Percentiles rank a stretch among this genome's conserved stretches.
These are phyloP conservation scores for Macrolepiota albuminosa DNA, from an alignment of 768 basidiomycete genomes.

Conservation along the genomic window DNA sequence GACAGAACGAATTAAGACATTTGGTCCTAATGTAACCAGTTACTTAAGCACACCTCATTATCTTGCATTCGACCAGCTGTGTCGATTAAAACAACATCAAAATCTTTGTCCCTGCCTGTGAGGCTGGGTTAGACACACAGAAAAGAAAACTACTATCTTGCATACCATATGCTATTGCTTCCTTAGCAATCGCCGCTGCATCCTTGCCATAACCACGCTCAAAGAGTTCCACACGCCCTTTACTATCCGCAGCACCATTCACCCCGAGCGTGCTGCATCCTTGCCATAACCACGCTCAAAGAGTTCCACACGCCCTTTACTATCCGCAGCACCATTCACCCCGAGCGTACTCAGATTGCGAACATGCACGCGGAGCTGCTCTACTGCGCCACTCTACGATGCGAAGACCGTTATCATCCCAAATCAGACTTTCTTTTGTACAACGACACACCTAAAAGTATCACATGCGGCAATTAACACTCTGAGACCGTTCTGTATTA, in stretches of 20 bases:
- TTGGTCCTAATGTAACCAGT: not conserved
- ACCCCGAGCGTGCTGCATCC: slow-evolving; percentile 78
- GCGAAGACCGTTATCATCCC: not conserved
- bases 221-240: slow-evolving; percentile 84
- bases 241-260: slow-evolving; percentile 63
- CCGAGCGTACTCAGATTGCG: slow-evolving; percentile 86
- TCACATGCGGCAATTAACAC: slow-evolving; percentile 99
- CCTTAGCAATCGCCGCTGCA: slow-evolving; percentile 96
- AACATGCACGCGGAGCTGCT: slow-evolving; percentile 95
- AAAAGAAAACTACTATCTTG: not conserved
- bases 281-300: slow-evolving; percentile 97
- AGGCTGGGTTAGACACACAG: not conserved
- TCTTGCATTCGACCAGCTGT: slow-evolving; percentile 99
- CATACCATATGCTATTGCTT: slow-evolving; percentile 87
- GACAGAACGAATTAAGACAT: slow-evolving; percentile 8
- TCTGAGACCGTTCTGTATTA: slow-evolving; percentile 89
- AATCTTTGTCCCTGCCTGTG: slow-evolving; percentile 80
- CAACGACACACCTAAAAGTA: slow-evolving; percentile 71
- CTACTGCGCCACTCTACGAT: slow-evolving; percentile 86
- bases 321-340: slow-evolving; percentile 61
- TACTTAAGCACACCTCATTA: slow-evolving; percentile 67
- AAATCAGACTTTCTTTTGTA: not conserved
- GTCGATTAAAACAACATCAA: slow-evolving; percentile 96
- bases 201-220: slow-evolving; percentile 98
- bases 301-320: slow-evolving; percentile 80